Conservation (phyloP, 768 basidiomycete species). For the Cystobasidium onofrii region DNA sequence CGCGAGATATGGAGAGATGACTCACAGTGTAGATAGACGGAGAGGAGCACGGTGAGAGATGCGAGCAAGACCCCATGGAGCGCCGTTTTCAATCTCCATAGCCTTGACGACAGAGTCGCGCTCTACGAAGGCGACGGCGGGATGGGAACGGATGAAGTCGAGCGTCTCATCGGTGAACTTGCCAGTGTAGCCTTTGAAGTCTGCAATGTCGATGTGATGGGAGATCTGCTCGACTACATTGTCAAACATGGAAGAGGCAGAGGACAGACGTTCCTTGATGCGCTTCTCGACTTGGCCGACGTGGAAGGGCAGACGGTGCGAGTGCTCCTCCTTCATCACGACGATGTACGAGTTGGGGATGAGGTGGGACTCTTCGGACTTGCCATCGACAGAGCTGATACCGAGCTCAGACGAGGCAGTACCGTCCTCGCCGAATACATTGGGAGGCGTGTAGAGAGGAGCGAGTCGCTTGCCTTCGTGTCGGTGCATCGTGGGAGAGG, state of each 20-base stretch:
- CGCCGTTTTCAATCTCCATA: constrained; percentile 50
- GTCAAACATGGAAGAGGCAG: constrained; percentile 46
- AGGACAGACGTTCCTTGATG: not conserved
- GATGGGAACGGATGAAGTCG: constrained; percentile 66
- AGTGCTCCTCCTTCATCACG: constrained; percentile 70
- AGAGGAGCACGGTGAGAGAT: constrained; percentile 77
- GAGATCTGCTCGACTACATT: constrained; percentile 49
- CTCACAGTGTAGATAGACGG: constrained; percentile 58
- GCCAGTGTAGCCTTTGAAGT: constrained; percentile 41
- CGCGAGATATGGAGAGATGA: not conserved
- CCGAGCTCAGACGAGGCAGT: not conserved
- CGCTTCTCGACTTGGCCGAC: constrained; percentile 20
- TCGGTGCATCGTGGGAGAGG: not conserved
- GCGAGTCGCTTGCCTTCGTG: constrained; percentile 9
- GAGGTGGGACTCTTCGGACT: constrained; percentile 34
- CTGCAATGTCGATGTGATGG: constrained; percentile 39
- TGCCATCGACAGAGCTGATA: not conserved
- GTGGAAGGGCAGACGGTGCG: constrained; percentile 55
- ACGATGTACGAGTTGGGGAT: constrained; percentile 93
- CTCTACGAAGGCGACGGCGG: constrained; percentile 88
- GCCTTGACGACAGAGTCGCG: constrained; percentile 85
- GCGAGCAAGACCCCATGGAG: constrained; percentile 77
- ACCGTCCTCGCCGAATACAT: constrained; percentile 7
- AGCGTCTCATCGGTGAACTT: constrained; percentile 52
- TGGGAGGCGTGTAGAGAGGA: constrained; percentile 27